A percentile compares a stretch with the other conserved stretches of the same genome.
Conservation (phyloP, 306 rosid species). For the Dalbergia cultrata region DNA sequence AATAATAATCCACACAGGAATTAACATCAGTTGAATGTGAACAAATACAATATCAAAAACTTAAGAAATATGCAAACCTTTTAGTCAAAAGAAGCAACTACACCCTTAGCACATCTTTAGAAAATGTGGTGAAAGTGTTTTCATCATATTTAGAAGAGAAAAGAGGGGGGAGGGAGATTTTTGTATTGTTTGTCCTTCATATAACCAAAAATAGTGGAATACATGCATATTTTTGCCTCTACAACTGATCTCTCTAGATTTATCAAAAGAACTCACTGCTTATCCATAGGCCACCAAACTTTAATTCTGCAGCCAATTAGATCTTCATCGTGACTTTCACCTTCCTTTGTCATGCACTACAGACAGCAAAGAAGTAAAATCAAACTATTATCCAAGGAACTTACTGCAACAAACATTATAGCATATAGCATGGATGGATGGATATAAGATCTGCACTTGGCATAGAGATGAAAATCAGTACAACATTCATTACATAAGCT, state of each 20-base stretch:
- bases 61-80: constrained; percentile 5
- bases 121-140: constrained; percentile 35
- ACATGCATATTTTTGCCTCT: constrained; percentile 33
- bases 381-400: constrained; percentile 40
- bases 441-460: constrained; percentile 3
- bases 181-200: background rate
- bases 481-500: constrained; percentile 36
- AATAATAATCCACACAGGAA: constrained; percentile 29
- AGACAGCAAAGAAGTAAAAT: constrained; percentile 40
- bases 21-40: constrained; percentile 27
- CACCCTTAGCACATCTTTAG: constrained; percentile 3
- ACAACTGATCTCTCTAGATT: constrained; percentile 29
- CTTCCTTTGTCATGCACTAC: constrained; percentile 75
- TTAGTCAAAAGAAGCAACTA: constrained; percentile 25
- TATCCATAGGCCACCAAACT: constrained; percentile 99
- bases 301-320: constrained; percentile 89
- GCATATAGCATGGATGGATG: background rate
- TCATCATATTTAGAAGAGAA: background rate
- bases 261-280: constrained; percentile 60
- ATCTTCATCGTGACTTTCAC: constrained; percentile 74
- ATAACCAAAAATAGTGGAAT: constrained; percentile 2
- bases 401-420: constrained; percentile 28
- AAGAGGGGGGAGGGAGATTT: background rate
- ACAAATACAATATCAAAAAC: constrained; percentile 33
- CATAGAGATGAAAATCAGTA: constrained; percentile 33